A percentile compares a stretch with the other conserved stretches of the same genome.
phyloP scores from a whole-genome alignment of 179 eudicot genomes.

The Spinacia oleracea region DNA sequence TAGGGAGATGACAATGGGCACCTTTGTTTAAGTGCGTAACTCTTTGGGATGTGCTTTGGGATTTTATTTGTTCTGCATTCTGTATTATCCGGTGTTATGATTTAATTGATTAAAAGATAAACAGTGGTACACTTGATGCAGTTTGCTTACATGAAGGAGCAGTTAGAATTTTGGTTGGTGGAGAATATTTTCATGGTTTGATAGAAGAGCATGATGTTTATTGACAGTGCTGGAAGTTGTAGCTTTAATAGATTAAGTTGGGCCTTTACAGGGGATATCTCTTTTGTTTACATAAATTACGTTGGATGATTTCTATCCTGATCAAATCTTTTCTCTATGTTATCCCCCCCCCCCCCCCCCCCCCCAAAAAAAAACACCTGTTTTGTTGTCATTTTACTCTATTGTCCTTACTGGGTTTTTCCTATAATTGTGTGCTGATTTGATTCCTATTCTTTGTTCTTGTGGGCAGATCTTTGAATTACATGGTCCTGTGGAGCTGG shows the following conservation, averaged over 20 bases:
- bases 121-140: not conserved
- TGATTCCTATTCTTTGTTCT: constrained; percentile 5
- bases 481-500: constrained; percentile 92
- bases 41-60: not conserved
- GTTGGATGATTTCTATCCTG: not conserved
- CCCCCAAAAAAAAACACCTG: too few relatives aligned
- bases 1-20: not conserved
- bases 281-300: not conserved
- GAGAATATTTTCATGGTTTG: not conserved
- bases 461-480: constrained; percentile 77
- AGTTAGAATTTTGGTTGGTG: not conserved
- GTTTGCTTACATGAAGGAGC: not conserved
- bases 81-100: not conserved
- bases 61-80: not conserved
- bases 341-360: too few relatives aligned
- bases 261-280: not conserved
- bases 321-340: not conserved
- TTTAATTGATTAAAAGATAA: not conserved
- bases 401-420: not conserved
- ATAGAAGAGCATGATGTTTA: not conserved
- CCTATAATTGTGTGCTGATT: not conserved
- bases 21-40: not conserved
- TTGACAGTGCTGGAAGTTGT: not conserved
- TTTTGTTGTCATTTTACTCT: not conserved
- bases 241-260: not conserved